A percentile compares a stretch with the other conserved stretches of the same genome.
These are phyloP conservation scores for Chytriomyces sp. DNA, from an alignment of 192 early-diverging fungal species.

Conservation along the genomic window DNA sequence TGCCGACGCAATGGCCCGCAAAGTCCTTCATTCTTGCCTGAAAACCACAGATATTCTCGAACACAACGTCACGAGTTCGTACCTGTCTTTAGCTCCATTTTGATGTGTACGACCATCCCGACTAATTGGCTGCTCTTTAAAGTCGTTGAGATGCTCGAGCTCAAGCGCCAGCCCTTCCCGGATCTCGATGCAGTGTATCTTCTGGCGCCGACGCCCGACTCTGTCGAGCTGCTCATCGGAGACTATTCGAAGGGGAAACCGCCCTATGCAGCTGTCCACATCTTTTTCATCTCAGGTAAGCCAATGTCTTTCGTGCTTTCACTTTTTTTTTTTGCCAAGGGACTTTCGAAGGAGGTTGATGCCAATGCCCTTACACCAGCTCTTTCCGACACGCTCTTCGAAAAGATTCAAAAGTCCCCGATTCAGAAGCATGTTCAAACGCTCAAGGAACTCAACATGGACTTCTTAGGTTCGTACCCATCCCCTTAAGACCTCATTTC, in stretches of 20 bases:
- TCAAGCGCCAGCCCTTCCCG: conserved; percentile 56
- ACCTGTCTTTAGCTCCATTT: background rate
- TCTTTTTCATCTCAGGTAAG: conserved; percentile 45
- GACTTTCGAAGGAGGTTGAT: conserved; percentile 3
- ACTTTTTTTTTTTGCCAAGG: conserved; percentile 20
- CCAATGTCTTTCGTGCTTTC: background rate
- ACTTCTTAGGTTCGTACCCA: conserved; percentile 72
- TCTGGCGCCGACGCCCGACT: conserved; percentile 50
- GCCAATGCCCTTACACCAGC: conserved; percentile 45
- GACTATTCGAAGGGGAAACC: conserved; percentile 57
- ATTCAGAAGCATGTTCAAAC: conserved; percentile 59
- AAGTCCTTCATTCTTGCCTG: conserved; percentile 42
- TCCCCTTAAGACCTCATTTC: background rate
- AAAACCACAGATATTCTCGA: conserved; percentile 45
- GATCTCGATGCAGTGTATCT: conserved; percentile 64
- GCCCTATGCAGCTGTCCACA: conserved; percentile 53
- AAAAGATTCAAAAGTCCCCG: conserved; percentile 62
- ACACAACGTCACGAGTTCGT: conserved; percentile 54
- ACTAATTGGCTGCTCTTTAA: background rate
- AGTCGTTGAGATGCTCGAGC: conserved; percentile 59
- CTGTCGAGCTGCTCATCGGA: conserved; percentile 55
- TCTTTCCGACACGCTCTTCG: conserved; percentile 67
- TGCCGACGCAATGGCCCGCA: conserved; percentile 44
- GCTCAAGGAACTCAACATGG: conserved; percentile 79
- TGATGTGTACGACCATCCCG: too few species aligned